These are phyloP conservation scores for Mortierella sp. DNA, from an alignment of 371 early-diverging fungal genomes.

Conservation along the genomic window DNA sequence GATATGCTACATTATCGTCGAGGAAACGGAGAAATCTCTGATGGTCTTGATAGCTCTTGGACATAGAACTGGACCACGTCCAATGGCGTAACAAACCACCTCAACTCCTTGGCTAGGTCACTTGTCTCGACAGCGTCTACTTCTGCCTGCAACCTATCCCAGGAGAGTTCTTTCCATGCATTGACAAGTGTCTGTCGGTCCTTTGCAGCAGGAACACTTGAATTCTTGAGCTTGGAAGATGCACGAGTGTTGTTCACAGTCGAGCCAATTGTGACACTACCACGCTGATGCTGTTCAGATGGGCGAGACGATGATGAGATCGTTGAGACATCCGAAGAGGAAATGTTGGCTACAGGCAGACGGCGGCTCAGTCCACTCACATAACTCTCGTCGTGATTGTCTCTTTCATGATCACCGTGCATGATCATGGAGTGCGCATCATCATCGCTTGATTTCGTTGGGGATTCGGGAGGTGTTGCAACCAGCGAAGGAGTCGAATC, in stretches of 20 bases:
- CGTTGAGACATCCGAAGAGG: too few species aligned
- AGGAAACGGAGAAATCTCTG: slow-evolving; percentile 15
- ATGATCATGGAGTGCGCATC: neutral
- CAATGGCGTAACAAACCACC: slow-evolving; percentile 36
- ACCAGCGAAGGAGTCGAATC: neutral
- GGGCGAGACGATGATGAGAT: too few species aligned
- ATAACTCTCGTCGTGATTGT: too few species aligned
- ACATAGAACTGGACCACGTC: slow-evolving; percentile 28
- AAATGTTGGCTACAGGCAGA: too few species aligned
- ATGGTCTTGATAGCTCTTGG: slow-evolving; percentile 1
- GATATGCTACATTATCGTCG: too few species aligned
- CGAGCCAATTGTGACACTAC: too few species aligned
- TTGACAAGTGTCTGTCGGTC: slow-evolving; percentile 11
- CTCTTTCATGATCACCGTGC: neutral
- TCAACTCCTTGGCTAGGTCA: slow-evolving; percentile 33
- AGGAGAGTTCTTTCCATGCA: slow-evolving; percentile 25
- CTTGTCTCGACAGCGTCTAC: slow-evolving; percentile 18
- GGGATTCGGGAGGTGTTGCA: neutral
- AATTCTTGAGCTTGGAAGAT: slow-evolving; percentile 9
- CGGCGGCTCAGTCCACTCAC: too few species aligned
- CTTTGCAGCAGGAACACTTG: too few species aligned
- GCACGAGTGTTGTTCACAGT: neutral
- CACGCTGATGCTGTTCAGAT: neutral
- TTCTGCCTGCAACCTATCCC: slow-evolving; percentile 12
- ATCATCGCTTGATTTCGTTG: neutral